These are phyloP conservation scores for Boletus reticulatus DNA, from an alignment of 768 basidiomycete species.

Conservation along the genomic window DNA sequence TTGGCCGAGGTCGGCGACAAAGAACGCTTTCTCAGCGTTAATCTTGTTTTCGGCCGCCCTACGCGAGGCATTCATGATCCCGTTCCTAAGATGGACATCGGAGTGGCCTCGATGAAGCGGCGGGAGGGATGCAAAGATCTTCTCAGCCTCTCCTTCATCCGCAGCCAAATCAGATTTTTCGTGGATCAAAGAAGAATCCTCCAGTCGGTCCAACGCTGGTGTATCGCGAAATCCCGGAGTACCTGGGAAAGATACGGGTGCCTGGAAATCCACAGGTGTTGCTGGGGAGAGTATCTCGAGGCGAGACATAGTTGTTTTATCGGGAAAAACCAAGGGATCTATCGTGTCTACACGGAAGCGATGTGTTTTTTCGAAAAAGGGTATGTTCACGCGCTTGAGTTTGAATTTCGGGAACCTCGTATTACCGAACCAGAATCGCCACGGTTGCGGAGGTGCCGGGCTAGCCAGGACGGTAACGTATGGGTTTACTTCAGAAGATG, in stretches of 20 bases:
- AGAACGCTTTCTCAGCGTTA: slow-evolving; percentile 92
- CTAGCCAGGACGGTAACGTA: slow-evolving; percentile 54
- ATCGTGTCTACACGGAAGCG: slow-evolving; percentile 25
- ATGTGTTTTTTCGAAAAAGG: slow-evolving; percentile 26
- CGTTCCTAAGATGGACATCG: slow-evolving; percentile 70
- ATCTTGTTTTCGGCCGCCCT: slow-evolving; percentile 51
- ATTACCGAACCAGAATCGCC: slow-evolving; percentile 78
- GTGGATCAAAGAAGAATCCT: slow-evolving; percentile 22
- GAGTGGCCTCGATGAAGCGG: slow-evolving; percentile 67
- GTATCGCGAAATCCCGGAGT: slow-evolving; percentile 25
- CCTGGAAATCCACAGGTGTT: slow-evolving; percentile 27
- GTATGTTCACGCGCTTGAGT: slow-evolving; percentile 21
- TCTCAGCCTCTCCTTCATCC: slow-evolving; percentile 36
- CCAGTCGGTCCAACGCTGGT: slow-evolving; percentile 9
- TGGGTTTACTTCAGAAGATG: slow-evolving; percentile 52
- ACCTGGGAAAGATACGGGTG: slow-evolving; percentile 30
- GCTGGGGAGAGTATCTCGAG: slow-evolving; percentile 45
- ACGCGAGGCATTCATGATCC: slow-evolving; percentile 65
- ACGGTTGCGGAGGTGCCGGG: slow-evolving; percentile 62
- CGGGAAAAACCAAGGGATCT: slow-evolving; percentile 16
- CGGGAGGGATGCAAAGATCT: slow-evolving; percentile 61
- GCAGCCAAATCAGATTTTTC: slow-evolving; percentile 50
- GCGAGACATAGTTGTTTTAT: slow-evolving; percentile 51
- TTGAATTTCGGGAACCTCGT: slow-evolving; percentile 38
- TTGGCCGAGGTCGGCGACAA: slow-evolving; percentile 89